Percentiles rank a stretch among this genome's conserved stretches.
Evolutionary conservation across 768 basidiomycete species (phyloP).

Genomic region (Boletellus sp.): DNA sequence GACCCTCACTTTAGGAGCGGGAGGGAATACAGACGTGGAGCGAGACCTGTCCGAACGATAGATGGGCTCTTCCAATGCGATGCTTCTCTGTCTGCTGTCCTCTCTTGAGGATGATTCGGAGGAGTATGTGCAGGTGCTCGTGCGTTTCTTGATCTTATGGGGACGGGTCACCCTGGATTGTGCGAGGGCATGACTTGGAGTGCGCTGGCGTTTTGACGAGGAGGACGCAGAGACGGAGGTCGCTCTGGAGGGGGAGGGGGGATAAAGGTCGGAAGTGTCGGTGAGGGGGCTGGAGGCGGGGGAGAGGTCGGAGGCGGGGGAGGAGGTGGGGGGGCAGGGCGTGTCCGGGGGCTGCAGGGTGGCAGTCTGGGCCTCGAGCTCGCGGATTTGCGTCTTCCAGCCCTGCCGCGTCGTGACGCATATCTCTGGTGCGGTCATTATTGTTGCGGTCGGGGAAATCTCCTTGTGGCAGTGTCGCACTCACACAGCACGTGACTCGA

Average conservation of each 20-base stretch:
- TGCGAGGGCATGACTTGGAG: conserved; percentile 5
- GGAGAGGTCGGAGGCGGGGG: conserved; percentile 21
- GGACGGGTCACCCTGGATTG: conserved; percentile 8
- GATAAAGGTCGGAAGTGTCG: conserved; percentile 13
- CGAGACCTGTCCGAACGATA: conserved; percentile 58
- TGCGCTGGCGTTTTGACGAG: conserved; percentile 23
- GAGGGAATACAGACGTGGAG: conserved; percentile 53
- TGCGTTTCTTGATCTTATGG: conserved; percentile 26
- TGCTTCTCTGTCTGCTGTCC: conserved; percentile 38
- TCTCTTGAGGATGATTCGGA: conserved; percentile 42
- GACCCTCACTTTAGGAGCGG: conserved; percentile 22
- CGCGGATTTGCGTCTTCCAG: conserved; percentile 23
- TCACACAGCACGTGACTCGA: conserved; percentile 11
- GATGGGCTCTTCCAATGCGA: conserved; percentile 51
- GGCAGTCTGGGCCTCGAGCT: conserved; percentile 4
- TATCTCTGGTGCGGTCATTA: conserved; percentile 18
- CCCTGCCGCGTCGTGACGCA: conserved; percentile 30
- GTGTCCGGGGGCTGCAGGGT: background rate
- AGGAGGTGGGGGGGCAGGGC: conserved; percentile 10
- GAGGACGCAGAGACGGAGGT: conserved; percentile 24
- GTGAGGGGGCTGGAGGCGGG: conserved; percentile 22
- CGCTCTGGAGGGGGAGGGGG: conserved; percentile 16
- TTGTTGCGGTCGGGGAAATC: conserved; percentile 1
- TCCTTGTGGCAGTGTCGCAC: conserved; percentile 23
- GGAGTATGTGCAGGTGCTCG: conserved; percentile 17